Evolutionary conservation across 495 filamentous ascomycete genomes (phyloP).

Genomic region (Aspergillus cavernicola): DNA sequence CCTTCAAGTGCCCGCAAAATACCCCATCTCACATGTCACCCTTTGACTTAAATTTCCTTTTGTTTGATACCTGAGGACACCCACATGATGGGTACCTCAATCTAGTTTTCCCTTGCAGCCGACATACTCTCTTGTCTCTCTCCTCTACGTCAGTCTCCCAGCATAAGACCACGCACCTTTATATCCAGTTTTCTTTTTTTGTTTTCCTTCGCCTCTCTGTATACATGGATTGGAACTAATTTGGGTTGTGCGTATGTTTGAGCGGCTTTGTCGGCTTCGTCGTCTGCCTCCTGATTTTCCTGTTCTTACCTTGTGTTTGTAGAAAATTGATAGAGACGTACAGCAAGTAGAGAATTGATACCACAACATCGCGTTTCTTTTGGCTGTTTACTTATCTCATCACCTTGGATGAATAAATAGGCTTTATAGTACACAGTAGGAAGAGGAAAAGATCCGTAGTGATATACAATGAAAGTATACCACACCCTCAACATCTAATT

Average conservation of each 20-base stretch:
- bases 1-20: slow-evolving; percentile 2
- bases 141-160: slow-evolving; percentile 13
- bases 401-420: too few relatives aligned
- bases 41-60: slow-evolving; percentile 16
- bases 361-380: slow-evolving; percentile 10
- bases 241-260: slow-evolving; percentile 17
- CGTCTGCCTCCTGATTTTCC: neutral
- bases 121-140: slow-evolving; percentile 4
- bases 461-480: neutral
- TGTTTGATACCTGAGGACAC: slow-evolving; percentile 10
- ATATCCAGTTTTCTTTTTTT: slow-evolving; percentile 7
- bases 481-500: neutral
- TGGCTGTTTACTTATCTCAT: neutral
- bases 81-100: neutral
- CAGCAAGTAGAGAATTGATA: slow-evolving; percentile 25
- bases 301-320: slow-evolving; percentile 5
- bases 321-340: slow-evolving; percentile 24
- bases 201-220: slow-evolving; percentile 11
- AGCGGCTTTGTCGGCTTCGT: slow-evolving; percentile 18
- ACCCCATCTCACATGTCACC: slow-evolving; percentile 9
- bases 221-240: slow-evolving; percentile 19
- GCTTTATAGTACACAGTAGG: too few relatives aligned
- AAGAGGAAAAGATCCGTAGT: too few relatives aligned
- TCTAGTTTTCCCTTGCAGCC: slow-evolving; percentile 1
- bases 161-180: too few relatives aligned